These are phyloP conservation scores for Musa balbisiana DNA, from an alignment of 202 grass and related monocot genomes.

Conservation along the genomic window DNA sequence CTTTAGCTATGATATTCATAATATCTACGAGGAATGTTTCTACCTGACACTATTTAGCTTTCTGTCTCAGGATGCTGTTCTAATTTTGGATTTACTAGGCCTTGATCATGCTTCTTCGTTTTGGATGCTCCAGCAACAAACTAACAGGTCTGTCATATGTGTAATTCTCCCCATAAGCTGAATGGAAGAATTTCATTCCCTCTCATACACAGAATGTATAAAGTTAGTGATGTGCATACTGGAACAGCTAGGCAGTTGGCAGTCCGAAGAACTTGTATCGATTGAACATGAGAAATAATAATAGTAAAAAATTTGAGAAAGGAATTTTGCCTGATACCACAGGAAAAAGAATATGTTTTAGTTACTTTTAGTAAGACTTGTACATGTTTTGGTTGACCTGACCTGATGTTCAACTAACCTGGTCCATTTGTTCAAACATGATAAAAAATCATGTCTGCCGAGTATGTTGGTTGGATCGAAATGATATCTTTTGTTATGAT, in stretches of 20 bases:
- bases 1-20: not conserved
- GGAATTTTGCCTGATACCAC: no score
- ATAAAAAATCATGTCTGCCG: no score
- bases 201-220: not conserved
- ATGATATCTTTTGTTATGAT: no score
- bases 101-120: conserved; percentile 71
- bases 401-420: no score
- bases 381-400: no score
- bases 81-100: conserved; percentile 69
- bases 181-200: not conserved
- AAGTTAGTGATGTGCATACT: not conserved
- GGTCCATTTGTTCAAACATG: no score
- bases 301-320: not conserved
- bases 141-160: conserved; percentile 47
- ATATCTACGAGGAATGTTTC: not conserved
- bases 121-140: conserved; percentile 90
- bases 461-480: no score
- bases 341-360: no score
- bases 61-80: conserved; percentile 57
- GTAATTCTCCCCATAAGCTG: not conserved
- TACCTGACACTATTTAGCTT: conserved; percentile 15
- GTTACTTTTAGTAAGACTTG: no score
- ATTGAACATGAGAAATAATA: not conserved
- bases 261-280: not conserved
- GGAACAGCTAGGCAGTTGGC: not conserved